phyloP scores from a whole-genome alignment of 2,329 filamentous ascomycete genomes.

The Diaporthe sp. region DNA sequence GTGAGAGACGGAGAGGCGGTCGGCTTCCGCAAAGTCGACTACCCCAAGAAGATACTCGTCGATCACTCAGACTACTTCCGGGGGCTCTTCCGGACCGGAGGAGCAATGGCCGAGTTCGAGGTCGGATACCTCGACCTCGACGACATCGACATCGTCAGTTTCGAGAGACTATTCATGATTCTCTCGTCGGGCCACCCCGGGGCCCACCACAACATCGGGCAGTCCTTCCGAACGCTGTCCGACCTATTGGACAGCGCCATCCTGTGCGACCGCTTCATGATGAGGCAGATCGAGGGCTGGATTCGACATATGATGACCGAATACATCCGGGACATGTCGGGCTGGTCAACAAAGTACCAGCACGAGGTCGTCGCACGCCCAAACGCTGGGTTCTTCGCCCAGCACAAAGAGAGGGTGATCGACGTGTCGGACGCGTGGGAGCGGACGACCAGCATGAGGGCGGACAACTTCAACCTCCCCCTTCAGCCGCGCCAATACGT shows the following conservation, averaged over 20 bases:
- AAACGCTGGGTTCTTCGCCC: not conserved
- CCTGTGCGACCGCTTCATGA: constrained; percentile 26
- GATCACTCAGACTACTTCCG: constrained; percentile 27
- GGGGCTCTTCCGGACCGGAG: not conserved
- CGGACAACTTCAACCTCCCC: not conserved
- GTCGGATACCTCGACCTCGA: not conserved
- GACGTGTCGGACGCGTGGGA: constrained; percentile 11
- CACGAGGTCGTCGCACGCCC: constrained; percentile 1
- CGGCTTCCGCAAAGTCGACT: not conserved
- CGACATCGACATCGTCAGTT: constrained; percentile 15
- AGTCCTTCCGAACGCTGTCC: not conserved
- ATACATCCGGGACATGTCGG: not conserved
- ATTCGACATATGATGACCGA: not conserved
- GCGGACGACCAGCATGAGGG: not conserved
- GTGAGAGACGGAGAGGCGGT: not conserved
- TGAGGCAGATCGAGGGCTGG: constrained; percentile 16
- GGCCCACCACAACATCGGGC: constrained; percentile 4
- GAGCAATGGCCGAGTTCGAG: not conserved
- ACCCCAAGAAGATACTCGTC: constrained; percentile 20
- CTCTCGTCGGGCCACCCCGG: not conserved
- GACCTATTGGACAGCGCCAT: constrained; percentile 14
- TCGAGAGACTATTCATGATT: constrained; percentile 4
- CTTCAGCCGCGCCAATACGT: not conserved
- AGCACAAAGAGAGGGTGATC: constrained; percentile 8
- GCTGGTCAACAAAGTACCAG: not conserved